Percentiles rank a stretch among this genome's conserved stretches.
These are phyloP conservation scores for Coniophora puteana DNA, from an alignment of 1,284 basidiomycete genomes.

Conservation along the genomic window DNA sequence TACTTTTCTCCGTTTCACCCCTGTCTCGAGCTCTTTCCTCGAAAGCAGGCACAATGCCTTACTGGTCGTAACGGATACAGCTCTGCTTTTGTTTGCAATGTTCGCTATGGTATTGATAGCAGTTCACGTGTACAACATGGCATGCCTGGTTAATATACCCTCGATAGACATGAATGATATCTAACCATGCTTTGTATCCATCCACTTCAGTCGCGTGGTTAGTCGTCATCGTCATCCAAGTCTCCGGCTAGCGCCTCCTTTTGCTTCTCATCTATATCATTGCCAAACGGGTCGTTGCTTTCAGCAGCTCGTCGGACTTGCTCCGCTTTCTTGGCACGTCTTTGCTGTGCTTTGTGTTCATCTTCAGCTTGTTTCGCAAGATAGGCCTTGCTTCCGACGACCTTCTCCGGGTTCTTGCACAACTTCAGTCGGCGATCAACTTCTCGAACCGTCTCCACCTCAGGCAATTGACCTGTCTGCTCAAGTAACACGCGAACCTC, in stretches of 20 bases:
- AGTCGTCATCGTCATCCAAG: slow-evolving; percentile 52
- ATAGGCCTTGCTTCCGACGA: slow-evolving; percentile 81
- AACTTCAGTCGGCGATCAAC: slow-evolving; percentile 81
- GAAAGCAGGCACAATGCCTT: too few relatives aligned
- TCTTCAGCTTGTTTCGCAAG: slow-evolving; percentile 60
- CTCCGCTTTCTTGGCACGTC: slow-evolving; percentile 62
- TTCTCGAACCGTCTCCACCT: slow-evolving; percentile 81
- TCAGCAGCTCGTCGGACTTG: slow-evolving; percentile 46
- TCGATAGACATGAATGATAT: not conserved
- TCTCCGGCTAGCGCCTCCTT: slow-evolving; percentile 34
- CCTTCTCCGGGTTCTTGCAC: slow-evolving; percentile 93
- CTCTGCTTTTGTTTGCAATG: too few relatives aligned
- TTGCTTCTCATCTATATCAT: slow-evolving; percentile 25
- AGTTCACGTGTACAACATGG: slow-evolving; percentile 27
- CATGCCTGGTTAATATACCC: not conserved
- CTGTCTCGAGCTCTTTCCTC: too few relatives aligned
- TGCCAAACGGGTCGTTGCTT: slow-evolving; percentile 63
- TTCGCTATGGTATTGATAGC: too few relatives aligned
- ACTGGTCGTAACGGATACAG: too few relatives aligned
- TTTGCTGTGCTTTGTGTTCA: slow-evolving; percentile 61
- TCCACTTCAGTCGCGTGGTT: slow-evolving; percentile 3
- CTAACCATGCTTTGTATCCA: not conserved
- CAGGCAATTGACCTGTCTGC: slow-evolving; percentile 56
- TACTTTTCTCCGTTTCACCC: too few relatives aligned
- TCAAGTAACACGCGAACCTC: slow-evolving; percentile 57